Percentiles rank a stretch among this genome's conserved stretches.
Conservation (phyloP, 169 alveolate genomes). For the Plasmodium cynomolgi region DNA sequence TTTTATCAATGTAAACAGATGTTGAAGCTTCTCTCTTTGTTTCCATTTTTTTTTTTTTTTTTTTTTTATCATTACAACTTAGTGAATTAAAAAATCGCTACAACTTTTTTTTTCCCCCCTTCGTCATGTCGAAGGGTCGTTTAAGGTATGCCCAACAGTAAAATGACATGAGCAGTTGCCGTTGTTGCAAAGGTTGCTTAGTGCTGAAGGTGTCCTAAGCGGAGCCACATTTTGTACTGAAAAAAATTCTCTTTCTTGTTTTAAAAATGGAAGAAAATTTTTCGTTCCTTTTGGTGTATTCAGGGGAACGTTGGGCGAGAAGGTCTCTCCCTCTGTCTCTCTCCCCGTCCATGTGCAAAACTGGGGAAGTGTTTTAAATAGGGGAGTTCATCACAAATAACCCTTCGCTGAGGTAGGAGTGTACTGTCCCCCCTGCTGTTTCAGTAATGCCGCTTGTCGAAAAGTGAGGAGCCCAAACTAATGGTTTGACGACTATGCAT, state of each 20-base stretch:
- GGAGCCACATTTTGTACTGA: background rate
- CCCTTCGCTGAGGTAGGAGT: background rate
- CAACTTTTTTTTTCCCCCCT: background rate
- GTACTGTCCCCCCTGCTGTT: background rate
- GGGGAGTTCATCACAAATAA: background rate
- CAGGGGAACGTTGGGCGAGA: background rate
- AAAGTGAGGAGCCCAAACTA: background rate
- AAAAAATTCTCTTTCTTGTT: background rate
- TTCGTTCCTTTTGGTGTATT: background rate
- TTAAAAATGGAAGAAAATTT: background rate
- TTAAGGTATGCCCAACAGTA: background rate
- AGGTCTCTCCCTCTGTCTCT: background rate
- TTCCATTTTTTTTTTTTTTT: background rate
- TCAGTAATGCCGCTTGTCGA: background rate
- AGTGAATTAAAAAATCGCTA: background rate
- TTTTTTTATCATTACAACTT: slow-evolving; percentile 6
- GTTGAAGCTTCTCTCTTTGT: background rate
- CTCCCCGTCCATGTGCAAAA: background rate
- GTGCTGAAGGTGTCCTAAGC: background rate
- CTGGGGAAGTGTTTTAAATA: background rate
- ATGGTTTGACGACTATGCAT: slow-evolving; percentile 41
- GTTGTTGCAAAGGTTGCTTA: background rate
- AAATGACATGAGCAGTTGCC: background rate
- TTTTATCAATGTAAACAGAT: background rate
- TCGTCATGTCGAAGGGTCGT: background rate